A percentile compares a stretch with the other conserved stretches of the same genome.
Conservation (phyloP, 2,329 filamentous ascomycete species). For the Blumeriella jaapii region DNA sequence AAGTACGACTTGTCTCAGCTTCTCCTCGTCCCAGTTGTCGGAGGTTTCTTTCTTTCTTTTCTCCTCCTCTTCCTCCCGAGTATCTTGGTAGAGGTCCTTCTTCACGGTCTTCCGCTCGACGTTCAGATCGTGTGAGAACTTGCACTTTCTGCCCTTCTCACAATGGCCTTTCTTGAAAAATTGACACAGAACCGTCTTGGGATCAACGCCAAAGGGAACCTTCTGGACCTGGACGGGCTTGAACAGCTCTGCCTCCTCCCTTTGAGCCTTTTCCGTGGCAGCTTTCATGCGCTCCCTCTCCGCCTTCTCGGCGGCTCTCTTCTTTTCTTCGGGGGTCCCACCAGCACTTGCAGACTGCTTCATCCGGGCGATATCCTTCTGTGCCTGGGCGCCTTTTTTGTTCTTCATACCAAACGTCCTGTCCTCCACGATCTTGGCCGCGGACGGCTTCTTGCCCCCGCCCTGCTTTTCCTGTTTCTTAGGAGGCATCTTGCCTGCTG, state of each 20-base stretch:
- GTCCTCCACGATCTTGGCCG: slow-evolving; percentile 58
- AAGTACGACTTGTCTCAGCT: slow-evolving; percentile 77
- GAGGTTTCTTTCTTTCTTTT: slow-evolving; percentile 86
- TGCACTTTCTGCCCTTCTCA: slow-evolving; percentile 96
- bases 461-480: slow-evolving; percentile 46
- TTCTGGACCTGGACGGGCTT: slow-evolving; percentile 93
- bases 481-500: slow-evolving; percentile 53
- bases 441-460: slow-evolving; percentile 42
- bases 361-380: slow-evolving; percentile 84
- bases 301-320: slow-evolving; percentile 56
- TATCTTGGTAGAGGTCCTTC: slow-evolving; percentile 82
- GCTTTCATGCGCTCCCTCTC: slow-evolving; percentile 77
- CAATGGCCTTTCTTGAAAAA: slow-evolving; percentile 97
- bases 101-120: slow-evolving; percentile 89
- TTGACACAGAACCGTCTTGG: slow-evolving; percentile 91
- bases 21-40: slow-evolving; percentile 96
- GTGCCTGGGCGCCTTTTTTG: slow-evolving; percentile 86
- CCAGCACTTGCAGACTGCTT: slow-evolving; percentile 59
- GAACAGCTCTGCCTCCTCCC: slow-evolving; percentile 71
- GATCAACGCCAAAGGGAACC: slow-evolving; percentile 93
- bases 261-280: slow-evolving; percentile 74
- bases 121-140: slow-evolving; percentile 86
- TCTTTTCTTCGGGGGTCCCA: slow-evolving; percentile 80
- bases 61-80: slow-evolving; percentile 59
- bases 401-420: slow-evolving; percentile 99